A percentile compares a stretch with the other conserved stretches of the same genome.
phyloP scores from a whole-genome alignment of 1,139 yeast genomes.

The Suhomyces bribrorum region DNA sequence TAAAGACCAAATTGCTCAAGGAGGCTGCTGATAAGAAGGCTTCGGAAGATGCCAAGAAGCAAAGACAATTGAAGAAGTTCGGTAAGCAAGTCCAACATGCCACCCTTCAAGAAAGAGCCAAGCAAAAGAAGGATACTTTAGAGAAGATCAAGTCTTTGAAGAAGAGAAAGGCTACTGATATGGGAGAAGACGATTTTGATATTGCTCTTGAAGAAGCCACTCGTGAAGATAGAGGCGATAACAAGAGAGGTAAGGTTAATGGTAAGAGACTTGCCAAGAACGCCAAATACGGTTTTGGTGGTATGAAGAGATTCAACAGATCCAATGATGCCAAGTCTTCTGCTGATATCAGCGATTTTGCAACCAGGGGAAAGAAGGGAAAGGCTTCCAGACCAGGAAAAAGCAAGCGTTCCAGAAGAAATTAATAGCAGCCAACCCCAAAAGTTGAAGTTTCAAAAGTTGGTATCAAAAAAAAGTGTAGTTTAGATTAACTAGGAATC shows the following conservation, averaged over 20 bases:
- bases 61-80: slow-evolving; percentile 91
- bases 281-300: slow-evolving; percentile 65
- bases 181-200: slow-evolving; percentile 61
- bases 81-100: slow-evolving; percentile 97
- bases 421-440: too few species aligned
- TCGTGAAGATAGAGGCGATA: slow-evolving; percentile 36
- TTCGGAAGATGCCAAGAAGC: slow-evolving; percentile 89
- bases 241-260: slow-evolving; percentile 56
- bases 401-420: slow-evolving; percentile 50
- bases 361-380: slow-evolving; percentile 48
- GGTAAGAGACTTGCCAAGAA: slow-evolving; percentile 68
- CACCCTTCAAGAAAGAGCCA: slow-evolving; percentile 90
- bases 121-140: slow-evolving; percentile 87
- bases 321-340: slow-evolving; percentile 75
- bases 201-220: slow-evolving; percentile 91
- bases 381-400: slow-evolving; percentile 71
- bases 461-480: too few species aligned
- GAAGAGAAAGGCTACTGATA: slow-evolving; percentile 79
- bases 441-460: too few species aligned
- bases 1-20: slow-evolving; percentile 75
- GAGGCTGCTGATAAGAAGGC: slow-evolving; percentile 94
- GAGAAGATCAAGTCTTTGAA: slow-evolving; percentile 88
- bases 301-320: slow-evolving; percentile 72
- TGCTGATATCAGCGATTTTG: slow-evolving; percentile 67
- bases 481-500: neutral